Percentiles rank a stretch among this genome's conserved stretches.
Conservation (phyloP, 352 stramenopile species). For the Pythium sp. region DNA sequence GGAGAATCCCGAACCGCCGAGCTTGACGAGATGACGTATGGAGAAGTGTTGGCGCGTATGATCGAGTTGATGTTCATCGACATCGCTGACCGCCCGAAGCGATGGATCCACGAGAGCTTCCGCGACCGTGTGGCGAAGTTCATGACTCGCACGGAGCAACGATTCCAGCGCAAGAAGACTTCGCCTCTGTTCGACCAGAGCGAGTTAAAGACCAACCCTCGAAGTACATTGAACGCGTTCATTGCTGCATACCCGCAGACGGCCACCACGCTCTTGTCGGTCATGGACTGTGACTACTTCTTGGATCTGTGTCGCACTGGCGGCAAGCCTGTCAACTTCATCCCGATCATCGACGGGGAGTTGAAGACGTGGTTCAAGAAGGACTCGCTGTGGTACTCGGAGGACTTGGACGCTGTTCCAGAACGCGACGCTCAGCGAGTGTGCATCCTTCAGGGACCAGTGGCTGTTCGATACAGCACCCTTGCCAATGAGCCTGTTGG, state of each 20-base stretch:
- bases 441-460: slow-evolving; percentile 79
- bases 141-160: slow-evolving; percentile 61
- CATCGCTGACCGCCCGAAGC: slow-evolving; percentile 40
- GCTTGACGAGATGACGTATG: slow-evolving; percentile 86
- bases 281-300: slow-evolving; percentile 83
- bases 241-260: slow-evolving; percentile 48
- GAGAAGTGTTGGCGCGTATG: slow-evolving; percentile 66
- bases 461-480: slow-evolving; percentile 80
- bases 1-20: slow-evolving; percentile 32
- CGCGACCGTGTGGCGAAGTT: slow-evolving; percentile 71
- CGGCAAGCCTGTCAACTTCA: slow-evolving; percentile 87
- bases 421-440: slow-evolving; percentile 76
- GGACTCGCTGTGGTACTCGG: slow-evolving; percentile 89
- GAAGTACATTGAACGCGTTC: slow-evolving; percentile 42
- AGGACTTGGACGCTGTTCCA: slow-evolving; percentile 81
- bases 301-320: slow-evolving; percentile 74
- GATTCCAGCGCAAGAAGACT: slow-evolving; percentile 44
- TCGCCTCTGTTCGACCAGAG: slow-evolving; percentile 40
- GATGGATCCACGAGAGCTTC: slow-evolving; percentile 78
- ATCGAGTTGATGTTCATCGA: slow-evolving; percentile 80
- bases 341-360: slow-evolving; percentile 79
- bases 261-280: slow-evolving; percentile 55
- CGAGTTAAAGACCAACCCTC: slow-evolving; percentile 40
- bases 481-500: slow-evolving; percentile 70
- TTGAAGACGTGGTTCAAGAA: slow-evolving; percentile 89